phyloP scores from a whole-genome alignment of 1,284 basidiomycete species.

The Naganishia albida region DNA sequence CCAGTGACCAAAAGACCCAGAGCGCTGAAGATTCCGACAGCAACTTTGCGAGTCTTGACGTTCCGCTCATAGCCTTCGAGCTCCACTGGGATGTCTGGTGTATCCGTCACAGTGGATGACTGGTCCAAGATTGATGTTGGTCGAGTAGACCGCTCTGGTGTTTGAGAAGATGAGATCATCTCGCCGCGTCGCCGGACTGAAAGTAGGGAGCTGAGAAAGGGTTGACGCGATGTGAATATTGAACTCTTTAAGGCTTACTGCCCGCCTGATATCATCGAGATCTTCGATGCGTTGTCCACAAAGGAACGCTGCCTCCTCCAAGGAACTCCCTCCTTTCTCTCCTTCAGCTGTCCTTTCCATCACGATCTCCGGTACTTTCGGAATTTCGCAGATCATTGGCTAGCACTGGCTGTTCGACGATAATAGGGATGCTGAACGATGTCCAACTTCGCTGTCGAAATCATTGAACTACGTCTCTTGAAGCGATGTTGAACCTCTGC shows the following conservation, averaged over 20 bases:
- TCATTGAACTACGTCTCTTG: too few relatives aligned
- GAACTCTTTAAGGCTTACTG: too few relatives aligned
- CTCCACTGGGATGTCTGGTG: constrained; percentile 13
- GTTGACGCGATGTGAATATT: too few relatives aligned
- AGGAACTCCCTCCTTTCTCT: not conserved
- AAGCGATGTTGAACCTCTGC: too few relatives aligned
- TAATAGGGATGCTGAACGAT: too few relatives aligned
- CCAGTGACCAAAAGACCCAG: not conserved
- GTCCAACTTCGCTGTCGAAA: too few relatives aligned
- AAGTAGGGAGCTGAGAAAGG: not conserved
- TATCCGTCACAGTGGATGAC: constrained; percentile 3
- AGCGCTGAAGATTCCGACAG: not conserved
- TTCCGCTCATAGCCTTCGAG: constrained; percentile 9
- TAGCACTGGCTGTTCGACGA: too few relatives aligned
- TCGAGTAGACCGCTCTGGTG: not conserved
- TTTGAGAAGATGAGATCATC: too few relatives aligned
- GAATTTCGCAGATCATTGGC: too few relatives aligned
- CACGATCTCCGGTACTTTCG: not conserved
- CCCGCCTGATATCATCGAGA: too few relatives aligned
- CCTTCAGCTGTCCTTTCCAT: not conserved
- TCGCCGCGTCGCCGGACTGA: too few relatives aligned
- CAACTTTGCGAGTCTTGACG: constrained; percentile 12
- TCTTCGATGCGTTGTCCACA: too few relatives aligned
- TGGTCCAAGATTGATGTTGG: constrained; percentile 9
- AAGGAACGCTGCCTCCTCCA: not conserved